Conservation (phyloP, 2,329 filamentous ascomycete species). For the Neonectria sp. region DNA sequence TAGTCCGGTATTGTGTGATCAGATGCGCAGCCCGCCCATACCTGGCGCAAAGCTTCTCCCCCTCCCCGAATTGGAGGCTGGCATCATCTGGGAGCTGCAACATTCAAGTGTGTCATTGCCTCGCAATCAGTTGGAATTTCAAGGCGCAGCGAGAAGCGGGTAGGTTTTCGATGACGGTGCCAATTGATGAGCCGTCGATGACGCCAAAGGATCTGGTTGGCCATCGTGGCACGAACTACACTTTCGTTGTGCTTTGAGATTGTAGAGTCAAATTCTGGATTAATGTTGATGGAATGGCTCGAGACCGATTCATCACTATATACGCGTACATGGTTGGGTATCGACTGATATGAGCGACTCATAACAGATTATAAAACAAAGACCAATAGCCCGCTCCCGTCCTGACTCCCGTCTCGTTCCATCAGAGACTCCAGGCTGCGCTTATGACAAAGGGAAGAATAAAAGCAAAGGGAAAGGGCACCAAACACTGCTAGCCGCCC, state of each 20-base stretch:
- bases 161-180: conserved; percentile 23
- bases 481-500: conserved; percentile 11
- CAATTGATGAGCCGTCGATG: conserved; percentile 5
- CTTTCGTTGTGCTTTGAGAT: too few species aligned
- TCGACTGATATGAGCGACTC: conserved; percentile 10
- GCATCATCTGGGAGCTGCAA: not conserved
- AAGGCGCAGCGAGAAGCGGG: not conserved
- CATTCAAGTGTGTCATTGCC: not conserved
- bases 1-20: conserved; percentile 28
- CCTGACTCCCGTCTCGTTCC: conserved; percentile 9
- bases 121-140: not conserved
- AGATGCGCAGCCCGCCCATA: conserved; percentile 7
- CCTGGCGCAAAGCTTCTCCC: conserved; percentile 2
- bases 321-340: conserved; percentile 24
- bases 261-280: not conserved
- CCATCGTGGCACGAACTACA: too few species aligned
- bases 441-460: conserved; percentile 28
- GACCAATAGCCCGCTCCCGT: not conserved
- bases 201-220: not conserved
- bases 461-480: conserved; percentile 14
- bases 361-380: conserved; percentile 1
- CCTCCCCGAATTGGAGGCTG: conserved; percentile 1
- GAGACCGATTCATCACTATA: conserved; percentile 2
- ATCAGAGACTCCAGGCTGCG: conserved; percentile 25
- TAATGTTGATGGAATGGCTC: not conserved